These are phyloP conservation scores for Mycena alexandri DNA, from an alignment of 768 basidiomycete species.

Conservation along the genomic window DNA sequence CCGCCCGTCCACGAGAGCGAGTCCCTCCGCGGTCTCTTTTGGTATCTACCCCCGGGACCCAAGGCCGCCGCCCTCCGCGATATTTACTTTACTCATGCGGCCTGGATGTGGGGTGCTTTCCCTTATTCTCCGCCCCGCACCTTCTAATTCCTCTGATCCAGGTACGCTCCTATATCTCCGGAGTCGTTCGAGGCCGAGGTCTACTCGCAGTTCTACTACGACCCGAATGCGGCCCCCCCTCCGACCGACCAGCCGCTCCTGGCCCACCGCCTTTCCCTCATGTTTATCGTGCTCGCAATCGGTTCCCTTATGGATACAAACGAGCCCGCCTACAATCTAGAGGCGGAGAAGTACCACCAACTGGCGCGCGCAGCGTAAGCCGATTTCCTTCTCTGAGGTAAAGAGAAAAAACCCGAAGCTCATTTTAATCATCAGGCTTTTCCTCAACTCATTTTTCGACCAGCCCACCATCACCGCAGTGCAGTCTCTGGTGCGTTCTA, in stretches of 20 bases:
- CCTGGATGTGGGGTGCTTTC: slow-evolving; percentile 72
- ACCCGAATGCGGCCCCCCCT: slow-evolving; percentile 55
- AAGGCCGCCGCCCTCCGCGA: slow-evolving; percentile 72
- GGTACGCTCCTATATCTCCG: slow-evolving; percentile 76
- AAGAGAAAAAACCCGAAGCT: slow-evolving; percentile 14
- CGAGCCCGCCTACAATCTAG: slow-evolving; percentile 69
- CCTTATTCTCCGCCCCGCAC: slow-evolving; percentile 21
- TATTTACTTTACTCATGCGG: slow-evolving; percentile 73
- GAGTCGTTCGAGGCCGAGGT: slow-evolving; percentile 73
- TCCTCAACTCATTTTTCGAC: slow-evolving; percentile 74
- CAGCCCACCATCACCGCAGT: slow-evolving; percentile 77
- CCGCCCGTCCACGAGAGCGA: slow-evolving; percentile 56
- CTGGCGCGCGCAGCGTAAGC: slow-evolving; percentile 67
- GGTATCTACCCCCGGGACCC: slow-evolving; percentile 76
- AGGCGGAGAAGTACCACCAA: slow-evolving; percentile 80
- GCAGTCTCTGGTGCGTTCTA: slow-evolving; percentile 68
- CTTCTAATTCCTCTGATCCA: slow-evolving; percentile 44
- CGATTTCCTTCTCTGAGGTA: slow-evolving; percentile 21
- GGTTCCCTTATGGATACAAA: slow-evolving; percentile 72
- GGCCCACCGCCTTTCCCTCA: slow-evolving; percentile 71
- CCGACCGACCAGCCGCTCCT: slow-evolving; percentile 61
- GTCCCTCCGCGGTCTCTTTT: slow-evolving; percentile 69
- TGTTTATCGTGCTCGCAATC: slow-evolving; percentile 78
- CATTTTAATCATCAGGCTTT: slow-evolving; percentile 49
- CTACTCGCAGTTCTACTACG: slow-evolving; percentile 67